These are phyloP conservation scores for Solanum sejunctum DNA, from an alignment of 257 asterid species.

Conservation along the genomic window DNA sequence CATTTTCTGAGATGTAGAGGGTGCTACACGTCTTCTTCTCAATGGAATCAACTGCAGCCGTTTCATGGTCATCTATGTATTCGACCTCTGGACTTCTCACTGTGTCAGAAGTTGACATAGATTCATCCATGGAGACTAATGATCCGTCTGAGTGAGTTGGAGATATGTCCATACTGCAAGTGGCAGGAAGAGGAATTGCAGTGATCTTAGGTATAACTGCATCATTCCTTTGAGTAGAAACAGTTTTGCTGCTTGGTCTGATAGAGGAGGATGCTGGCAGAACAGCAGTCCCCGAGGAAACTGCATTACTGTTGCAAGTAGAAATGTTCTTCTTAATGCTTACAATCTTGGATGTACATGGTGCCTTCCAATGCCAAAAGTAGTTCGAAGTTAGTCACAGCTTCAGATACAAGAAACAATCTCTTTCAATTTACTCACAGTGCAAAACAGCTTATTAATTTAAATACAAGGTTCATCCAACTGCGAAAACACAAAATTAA, in stretches of 20 bases:
- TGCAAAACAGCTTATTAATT: background rate
- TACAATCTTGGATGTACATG: slow-evolving; percentile 46
- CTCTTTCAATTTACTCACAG: background rate
- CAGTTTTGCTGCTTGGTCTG: slow-evolving; percentile 32
- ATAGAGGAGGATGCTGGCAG: slow-evolving; percentile 17
- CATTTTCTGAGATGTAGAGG: slow-evolving; percentile 54
- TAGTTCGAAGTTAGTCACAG: background rate
- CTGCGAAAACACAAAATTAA: background rate
- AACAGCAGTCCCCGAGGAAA: background rate
- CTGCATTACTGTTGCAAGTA: slow-evolving; percentile 19
- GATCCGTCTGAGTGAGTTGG: slow-evolving; percentile 42
- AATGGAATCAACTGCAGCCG: slow-evolving; percentile 47
- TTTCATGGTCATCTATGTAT: slow-evolving; percentile 53
- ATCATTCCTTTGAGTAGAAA: slow-evolving; percentile 18
- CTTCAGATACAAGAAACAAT: background rate
- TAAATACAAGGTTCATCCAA: background rate
- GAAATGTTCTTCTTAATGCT: slow-evolving; percentile 58
- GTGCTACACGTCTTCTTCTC: slow-evolving; percentile 44
- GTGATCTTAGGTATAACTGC: slow-evolving; percentile 11
- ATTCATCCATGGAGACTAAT: slow-evolving; percentile 74
- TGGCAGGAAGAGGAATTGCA: background rate
- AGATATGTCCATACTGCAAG: slow-evolving; percentile 26
- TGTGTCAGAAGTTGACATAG: slow-evolving; percentile 79
- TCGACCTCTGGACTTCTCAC: slow-evolving; percentile 83
- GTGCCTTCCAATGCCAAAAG: slow-evolving; percentile 36